These are phyloP conservation scores for Lactifluus volemus DNA, from an alignment of 768 basidiomycete genomes.

Conservation along the genomic window DNA sequence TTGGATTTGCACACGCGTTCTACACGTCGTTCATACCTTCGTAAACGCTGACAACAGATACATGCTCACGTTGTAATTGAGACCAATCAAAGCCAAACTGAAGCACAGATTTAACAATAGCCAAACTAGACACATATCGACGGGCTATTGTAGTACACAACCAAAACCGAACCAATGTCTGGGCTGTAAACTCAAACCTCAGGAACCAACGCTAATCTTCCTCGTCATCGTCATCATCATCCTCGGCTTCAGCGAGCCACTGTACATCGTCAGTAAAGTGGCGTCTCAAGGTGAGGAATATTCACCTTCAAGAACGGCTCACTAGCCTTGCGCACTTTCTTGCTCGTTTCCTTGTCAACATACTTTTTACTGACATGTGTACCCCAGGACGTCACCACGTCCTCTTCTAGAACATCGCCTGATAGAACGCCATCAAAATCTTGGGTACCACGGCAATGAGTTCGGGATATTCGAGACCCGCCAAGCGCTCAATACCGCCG, in stretches of 20 bases:
- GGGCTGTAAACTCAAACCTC: background rate
- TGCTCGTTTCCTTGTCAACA: slow-evolving; percentile 88
- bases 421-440: slow-evolving; percentile 90
- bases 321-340: slow-evolving; percentile 92
- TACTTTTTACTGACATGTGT: slow-evolving; percentile 96
- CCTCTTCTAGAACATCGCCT: slow-evolving; percentile 86
- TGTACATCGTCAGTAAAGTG: slow-evolving; percentile 24
- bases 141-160: background rate
- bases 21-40: no score
- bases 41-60: no score
- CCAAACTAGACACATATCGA: background rate
- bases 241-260: slow-evolving; percentile 89
- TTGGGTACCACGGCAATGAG: slow-evolving; percentile 71
- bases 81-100: no score
- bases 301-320: slow-evolving; percentile 89
- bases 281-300: background rate
- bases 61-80: no score
- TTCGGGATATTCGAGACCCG: slow-evolving; percentile 67
- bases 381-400: slow-evolving; percentile 84
- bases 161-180: background rate
- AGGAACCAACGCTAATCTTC: background rate
- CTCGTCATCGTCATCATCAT: slow-evolving; percentile 43
- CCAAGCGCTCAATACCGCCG: slow-evolving; percentile 84
- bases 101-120: background rate
- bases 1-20: no score